Conservation (phyloP, 108 stramenopile genomes). For the Skeletonema potamos region DNA sequence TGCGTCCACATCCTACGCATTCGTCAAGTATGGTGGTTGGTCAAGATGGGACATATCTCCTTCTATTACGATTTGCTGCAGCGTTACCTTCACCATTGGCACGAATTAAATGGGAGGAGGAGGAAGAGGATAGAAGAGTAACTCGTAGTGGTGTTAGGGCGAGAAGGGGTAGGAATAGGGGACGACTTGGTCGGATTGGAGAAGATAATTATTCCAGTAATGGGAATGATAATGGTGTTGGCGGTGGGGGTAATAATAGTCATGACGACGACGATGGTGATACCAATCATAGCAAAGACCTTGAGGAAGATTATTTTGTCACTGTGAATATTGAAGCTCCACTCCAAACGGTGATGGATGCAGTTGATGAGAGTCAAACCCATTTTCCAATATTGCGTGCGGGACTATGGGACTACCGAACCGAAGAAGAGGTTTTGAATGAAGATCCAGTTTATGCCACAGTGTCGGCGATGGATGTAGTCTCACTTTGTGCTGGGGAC, state of each 20-base stretch:
- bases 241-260: neutral
- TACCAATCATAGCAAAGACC: conserved; percentile 15
- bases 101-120: conserved; percentile 46
- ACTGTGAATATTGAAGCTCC: conserved; percentile 50
- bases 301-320: conserved; percentile 47
- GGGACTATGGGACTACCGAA: conserved; percentile 44
- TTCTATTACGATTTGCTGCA: conserved; percentile 34
- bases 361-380: conserved; percentile 41
- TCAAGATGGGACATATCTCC: conserved; percentile 42
- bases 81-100: conserved; percentile 41
- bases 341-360: conserved; percentile 43
- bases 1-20: conserved; percentile 39
- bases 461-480: conserved; percentile 44
- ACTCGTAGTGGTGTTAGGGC: conserved; percentile 8
- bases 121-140: conserved; percentile 39
- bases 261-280: conserved; percentile 4
- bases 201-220: neutral
- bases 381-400: conserved; percentile 43
- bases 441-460: conserved; percentile 50
- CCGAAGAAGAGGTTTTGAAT: conserved; percentile 40
- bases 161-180: neutral
- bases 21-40: conserved; percentile 44
- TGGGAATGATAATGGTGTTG: neutral
- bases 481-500: conserved; percentile 36
- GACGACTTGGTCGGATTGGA: neutral